A percentile compares a stretch with the other conserved stretches of the same genome.
Conservation (phyloP, 129 eudicot genomes). For the Ambrosia trifida region DNA sequence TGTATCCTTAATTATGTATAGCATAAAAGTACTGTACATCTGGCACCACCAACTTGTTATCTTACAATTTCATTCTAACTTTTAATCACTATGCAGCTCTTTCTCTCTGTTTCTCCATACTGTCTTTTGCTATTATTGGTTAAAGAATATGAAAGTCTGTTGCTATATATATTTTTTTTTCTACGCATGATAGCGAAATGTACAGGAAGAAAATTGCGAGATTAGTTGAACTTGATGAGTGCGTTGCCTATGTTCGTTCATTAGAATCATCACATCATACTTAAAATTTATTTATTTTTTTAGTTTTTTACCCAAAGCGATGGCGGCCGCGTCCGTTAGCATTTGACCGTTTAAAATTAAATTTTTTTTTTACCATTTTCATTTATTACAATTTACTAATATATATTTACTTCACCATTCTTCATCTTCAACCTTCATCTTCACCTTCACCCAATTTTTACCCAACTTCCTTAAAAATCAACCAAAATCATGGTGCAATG, state of each 20-base stretch:
- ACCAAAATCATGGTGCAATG: no score
- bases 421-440: no score
- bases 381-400: no score
- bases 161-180: background rate
- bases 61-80: background rate
- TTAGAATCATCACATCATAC: background rate
- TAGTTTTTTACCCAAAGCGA: no score
- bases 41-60: slow-evolving; percentile 7
- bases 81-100: background rate
- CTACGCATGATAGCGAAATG: no score
- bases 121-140: slow-evolving; percentile 1
- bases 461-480: no score
- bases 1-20: slow-evolving; percentile 20
- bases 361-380: no score
- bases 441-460: no score
- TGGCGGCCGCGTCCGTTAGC: no score
- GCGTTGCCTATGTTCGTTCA: background rate
- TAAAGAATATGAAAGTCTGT: background rate
- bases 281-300: no score
- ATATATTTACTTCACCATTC: no score
- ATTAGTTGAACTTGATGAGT: background rate
- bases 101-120: background rate
- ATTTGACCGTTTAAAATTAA: no score
- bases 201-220: background rate
- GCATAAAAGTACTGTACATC: background rate